Conservation (phyloP, 2,329 filamentous ascomycete species). For the Lachnellula suecica region DNA sequence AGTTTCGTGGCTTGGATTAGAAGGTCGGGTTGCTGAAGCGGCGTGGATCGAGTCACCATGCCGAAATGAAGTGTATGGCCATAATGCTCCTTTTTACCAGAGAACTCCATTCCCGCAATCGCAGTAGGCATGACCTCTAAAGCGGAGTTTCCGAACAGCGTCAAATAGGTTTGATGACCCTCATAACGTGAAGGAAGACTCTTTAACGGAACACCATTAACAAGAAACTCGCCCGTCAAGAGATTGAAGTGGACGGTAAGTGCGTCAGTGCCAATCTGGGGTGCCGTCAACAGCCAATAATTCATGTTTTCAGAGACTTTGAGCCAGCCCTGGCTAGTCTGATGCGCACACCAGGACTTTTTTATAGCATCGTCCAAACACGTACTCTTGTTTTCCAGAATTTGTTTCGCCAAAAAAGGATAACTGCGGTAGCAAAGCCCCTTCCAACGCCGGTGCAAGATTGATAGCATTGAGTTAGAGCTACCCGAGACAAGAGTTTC, state of each 20-base stretch:
- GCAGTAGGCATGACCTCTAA: slow-evolving; percentile 6
- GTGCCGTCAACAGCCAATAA: slow-evolving; percentile 30
- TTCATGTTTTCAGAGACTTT: slow-evolving; percentile 8
- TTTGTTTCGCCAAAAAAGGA: background rate
- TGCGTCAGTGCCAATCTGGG: background rate
- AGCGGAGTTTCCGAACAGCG: slow-evolving; percentile 41
- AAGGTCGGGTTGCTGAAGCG: slow-evolving; percentile 1
- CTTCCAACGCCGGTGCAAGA: background rate
- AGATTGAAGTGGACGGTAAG: slow-evolving; percentile 46
- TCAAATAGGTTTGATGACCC: slow-evolving; percentile 37
- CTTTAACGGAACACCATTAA: slow-evolving; percentile 47
- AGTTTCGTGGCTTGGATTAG: slow-evolving; percentile 2
- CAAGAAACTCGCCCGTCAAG: slow-evolving; percentile 48
- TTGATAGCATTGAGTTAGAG: background rate
- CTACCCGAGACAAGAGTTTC: background rate
- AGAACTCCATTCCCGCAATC: slow-evolving; percentile 13
- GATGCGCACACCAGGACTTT: slow-evolving; percentile 19
- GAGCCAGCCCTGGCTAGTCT: slow-evolving; percentile 20
- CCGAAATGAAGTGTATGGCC: slow-evolving; percentile 12
- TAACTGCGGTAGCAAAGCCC: background rate
- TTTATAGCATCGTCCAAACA: slow-evolving; percentile 9
- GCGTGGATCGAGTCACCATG: background rate
- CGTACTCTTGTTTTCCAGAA: background rate
- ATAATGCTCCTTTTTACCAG: slow-evolving; percentile 5
- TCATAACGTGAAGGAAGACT: slow-evolving; percentile 46